Percentiles rank a stretch among this genome's conserved stretches.
Conservation (phyloP, 2,329 filamentous ascomycete genomes). For the Epichloe scottii region DNA sequence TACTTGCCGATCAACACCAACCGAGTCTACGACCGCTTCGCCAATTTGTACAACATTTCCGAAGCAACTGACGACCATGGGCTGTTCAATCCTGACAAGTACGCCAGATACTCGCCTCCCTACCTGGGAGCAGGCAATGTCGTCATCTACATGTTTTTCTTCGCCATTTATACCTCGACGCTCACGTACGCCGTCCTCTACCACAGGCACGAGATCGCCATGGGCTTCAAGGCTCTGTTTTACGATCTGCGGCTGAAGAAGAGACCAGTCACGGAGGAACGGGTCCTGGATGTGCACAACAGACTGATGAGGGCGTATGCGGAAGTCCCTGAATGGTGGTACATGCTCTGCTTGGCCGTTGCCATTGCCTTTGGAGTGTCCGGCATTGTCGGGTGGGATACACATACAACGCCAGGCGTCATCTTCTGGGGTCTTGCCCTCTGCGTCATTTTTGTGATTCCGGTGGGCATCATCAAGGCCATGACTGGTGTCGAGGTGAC, state of each 20-base stretch:
- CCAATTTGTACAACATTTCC: constrained; percentile 33
- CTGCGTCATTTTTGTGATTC: constrained; percentile 37
- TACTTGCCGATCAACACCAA: constrained; percentile 43
- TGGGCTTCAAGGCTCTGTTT: constrained; percentile 35
- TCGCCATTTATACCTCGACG: constrained; percentile 39
- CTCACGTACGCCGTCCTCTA: constrained; percentile 38
- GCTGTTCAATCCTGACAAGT: constrained; percentile 32
- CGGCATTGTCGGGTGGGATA: constrained; percentile 35
- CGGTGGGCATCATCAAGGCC: constrained; percentile 39
- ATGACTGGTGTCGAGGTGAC: constrained; percentile 41
- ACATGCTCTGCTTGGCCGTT: constrained; percentile 27
- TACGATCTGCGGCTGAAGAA: constrained; percentile 32
- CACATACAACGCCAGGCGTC: constrained; percentile 36
- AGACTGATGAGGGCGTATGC: constrained; percentile 34
- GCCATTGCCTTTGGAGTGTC: constrained; percentile 34
- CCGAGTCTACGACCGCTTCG: constrained; percentile 37
- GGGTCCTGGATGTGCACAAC: constrained; percentile 33
- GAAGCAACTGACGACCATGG: constrained; percentile 28
- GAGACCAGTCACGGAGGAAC: constrained; percentile 19
- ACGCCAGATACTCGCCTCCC: constrained; percentile 37
- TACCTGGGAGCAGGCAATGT: constrained; percentile 37
- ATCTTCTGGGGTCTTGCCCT: constrained; percentile 38
- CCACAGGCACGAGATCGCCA: constrained; percentile 36
- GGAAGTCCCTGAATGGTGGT: constrained; percentile 45
- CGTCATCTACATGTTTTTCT: constrained; percentile 43